Evolutionary conservation across 805 yeast species (phyloP).

Genomic region (Candida succiphila): DNA sequence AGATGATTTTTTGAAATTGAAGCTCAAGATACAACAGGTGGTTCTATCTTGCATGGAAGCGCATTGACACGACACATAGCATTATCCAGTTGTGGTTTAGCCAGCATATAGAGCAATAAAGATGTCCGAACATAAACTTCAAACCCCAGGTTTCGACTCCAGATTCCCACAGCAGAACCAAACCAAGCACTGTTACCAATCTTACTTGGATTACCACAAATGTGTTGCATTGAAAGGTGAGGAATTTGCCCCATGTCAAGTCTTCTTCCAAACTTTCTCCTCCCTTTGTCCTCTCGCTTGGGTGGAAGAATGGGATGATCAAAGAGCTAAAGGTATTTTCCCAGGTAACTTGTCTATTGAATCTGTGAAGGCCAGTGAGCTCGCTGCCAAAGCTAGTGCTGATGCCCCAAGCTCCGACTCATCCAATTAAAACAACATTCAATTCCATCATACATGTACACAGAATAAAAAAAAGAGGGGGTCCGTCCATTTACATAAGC

Average conservation of each 20-base stretch:
- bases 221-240: conserved; percentile 96
- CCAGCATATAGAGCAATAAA: not conserved
- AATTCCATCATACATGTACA: too few species aligned
- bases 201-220: conserved; percentile 96
- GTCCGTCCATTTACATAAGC: too few species aligned
- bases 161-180: conserved; percentile 97
- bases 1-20: too few species aligned
- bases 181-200: conserved; percentile 97
- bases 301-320: conserved; percentile 84
- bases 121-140: conserved; percentile 31
- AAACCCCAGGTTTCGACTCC: conserved; percentile 74
- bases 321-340: conserved; percentile 43
- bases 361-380: conserved; percentile 15
- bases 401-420: too few species aligned
- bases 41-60: too few species aligned
- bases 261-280: conserved; percentile 83
- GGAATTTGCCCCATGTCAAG: conserved; percentile 95
- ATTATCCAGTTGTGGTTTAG: not conserved
- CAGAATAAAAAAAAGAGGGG: too few species aligned
- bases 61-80: too few species aligned
- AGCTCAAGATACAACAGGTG: too few species aligned
- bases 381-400: not conserved
- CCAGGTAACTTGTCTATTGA: conserved; percentile 29
- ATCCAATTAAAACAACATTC: too few species aligned
- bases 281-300: conserved; percentile 80